Conservation (phyloP, 148 eudicot genomes). For the Silene latifolia region DNA sequence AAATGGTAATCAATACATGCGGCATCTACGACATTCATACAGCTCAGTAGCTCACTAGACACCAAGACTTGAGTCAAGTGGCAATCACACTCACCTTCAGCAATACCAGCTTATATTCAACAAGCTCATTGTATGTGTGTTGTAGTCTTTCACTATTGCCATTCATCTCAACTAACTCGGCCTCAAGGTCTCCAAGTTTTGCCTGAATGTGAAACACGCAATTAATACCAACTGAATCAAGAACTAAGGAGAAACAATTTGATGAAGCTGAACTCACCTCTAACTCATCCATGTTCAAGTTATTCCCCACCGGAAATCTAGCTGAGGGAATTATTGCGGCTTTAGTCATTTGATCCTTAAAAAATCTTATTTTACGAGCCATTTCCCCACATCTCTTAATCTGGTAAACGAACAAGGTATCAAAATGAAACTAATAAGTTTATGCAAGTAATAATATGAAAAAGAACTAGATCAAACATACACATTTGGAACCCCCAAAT, state of each 20-base stretch:
- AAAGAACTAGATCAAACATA: neutral
- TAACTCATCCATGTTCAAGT: slow-evolving; percentile 52
- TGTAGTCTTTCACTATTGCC: slow-evolving; percentile 63
- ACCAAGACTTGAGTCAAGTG: neutral
- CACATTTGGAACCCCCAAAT: neutral
- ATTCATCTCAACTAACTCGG: slow-evolving; percentile 68
- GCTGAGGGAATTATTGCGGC: slow-evolving; percentile 55
- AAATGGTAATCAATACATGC: neutral
- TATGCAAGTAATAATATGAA: neutral
- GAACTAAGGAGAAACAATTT: neutral
- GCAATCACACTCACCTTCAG: slow-evolving; percentile 46
- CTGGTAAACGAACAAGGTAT: slow-evolving; percentile 27
- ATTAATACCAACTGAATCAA: slow-evolving; percentile 5
- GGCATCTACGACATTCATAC: neutral
- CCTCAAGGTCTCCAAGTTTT: slow-evolving; percentile 67
- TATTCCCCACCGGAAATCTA: slow-evolving; percentile 31
- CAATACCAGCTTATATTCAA: slow-evolving; percentile 75
- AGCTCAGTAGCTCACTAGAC: slow-evolving; percentile 13
- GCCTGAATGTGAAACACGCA: slow-evolving; percentile 31
- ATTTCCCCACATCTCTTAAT: slow-evolving; percentile 80
- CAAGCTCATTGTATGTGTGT: slow-evolving; percentile 63
- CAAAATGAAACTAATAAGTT: neutral
- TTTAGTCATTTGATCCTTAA: slow-evolving; percentile 67
- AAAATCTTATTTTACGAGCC: slow-evolving; percentile 72
- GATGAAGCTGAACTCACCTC: slow-evolving; percentile 44